Percentiles rank a stretch among this genome's conserved stretches.
These are phyloP conservation scores for Sclerotinia nivalis DNA, from an alignment of 2,329 filamentous ascomycete genomes.

Conservation along the genomic window DNA sequence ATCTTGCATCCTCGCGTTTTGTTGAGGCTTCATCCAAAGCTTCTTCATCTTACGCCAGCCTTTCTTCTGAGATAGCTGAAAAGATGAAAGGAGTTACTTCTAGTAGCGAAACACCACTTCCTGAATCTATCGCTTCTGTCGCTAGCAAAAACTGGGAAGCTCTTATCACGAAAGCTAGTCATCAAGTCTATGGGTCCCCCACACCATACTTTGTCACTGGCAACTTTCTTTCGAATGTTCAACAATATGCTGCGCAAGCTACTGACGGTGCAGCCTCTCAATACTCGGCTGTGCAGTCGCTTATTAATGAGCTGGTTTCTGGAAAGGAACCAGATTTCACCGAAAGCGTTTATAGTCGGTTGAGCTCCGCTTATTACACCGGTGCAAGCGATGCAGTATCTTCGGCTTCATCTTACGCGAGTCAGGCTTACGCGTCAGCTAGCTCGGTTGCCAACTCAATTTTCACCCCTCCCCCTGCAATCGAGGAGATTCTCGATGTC, in stretches of 20 bases:
- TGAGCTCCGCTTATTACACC: conserved; percentile 71
- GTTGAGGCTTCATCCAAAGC: conserved; percentile 48
- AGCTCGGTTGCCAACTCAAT: conserved; percentile 49
- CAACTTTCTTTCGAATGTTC: conserved; percentile 51
- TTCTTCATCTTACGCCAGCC: conserved; percentile 51
- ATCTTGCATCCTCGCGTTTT: conserved; percentile 49
- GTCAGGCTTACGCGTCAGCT: conserved; percentile 48
- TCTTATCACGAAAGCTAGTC: conserved; percentile 40
- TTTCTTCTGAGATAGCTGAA: conserved; percentile 55
- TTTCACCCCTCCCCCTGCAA: conserved; percentile 57
- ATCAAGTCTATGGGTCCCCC: conserved; percentile 39
- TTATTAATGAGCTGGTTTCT: conserved; percentile 73
- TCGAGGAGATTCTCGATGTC: conserved; percentile 59
- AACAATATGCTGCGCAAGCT: conserved; percentile 61
- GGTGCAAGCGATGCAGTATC: conserved; percentile 49
- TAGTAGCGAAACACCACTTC: conserved; percentile 50
- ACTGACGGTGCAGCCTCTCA: conserved; percentile 62
- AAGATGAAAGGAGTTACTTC: conserved; percentile 45
- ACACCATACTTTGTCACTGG: conserved; percentile 44
- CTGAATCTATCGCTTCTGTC: conserved; percentile 52
- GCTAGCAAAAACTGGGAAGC: conserved; percentile 46
- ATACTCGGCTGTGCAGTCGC: conserved; percentile 67
- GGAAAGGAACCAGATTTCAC: conserved; percentile 81
- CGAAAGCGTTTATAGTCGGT: conserved; percentile 72
- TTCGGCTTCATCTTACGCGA: conserved; percentile 55